Conservation (phyloP, 148 eudicot genomes). For the Vaccinium myrtillus region DNA sequence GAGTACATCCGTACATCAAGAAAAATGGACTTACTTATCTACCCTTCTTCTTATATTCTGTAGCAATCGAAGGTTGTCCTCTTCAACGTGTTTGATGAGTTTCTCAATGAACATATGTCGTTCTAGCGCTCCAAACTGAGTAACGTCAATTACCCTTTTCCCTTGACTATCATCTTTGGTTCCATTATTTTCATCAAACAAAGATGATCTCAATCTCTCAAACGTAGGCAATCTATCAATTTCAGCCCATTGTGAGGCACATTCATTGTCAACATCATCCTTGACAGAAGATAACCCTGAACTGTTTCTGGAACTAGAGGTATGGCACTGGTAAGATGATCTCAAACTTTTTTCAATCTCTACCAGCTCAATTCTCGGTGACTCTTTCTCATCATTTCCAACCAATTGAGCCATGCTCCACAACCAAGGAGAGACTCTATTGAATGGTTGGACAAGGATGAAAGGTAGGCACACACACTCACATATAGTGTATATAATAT, state of each 20-base stretch:
- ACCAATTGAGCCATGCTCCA: slow-evolving; percentile 38
- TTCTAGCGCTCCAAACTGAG: not conserved
- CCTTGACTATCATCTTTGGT: not conserved
- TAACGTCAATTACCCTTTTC: not conserved
- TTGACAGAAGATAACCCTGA: not conserved
- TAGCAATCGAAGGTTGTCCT: not conserved
- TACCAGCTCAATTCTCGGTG: slow-evolving; percentile 36
- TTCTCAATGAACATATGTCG: not conserved
- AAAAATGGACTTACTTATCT: not conserved
- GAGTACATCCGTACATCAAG: not conserved
- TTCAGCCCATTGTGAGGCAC: not conserved
- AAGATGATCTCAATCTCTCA: not conserved
- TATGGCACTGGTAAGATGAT: not conserved
- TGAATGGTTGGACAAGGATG: not conserved
- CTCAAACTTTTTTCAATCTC: slow-evolving; percentile 31
- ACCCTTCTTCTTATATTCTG: not conserved
- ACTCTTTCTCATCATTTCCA: slow-evolving; percentile 36
- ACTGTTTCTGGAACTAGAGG: not conserved
- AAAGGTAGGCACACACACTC: not conserved
- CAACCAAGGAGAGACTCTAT: not conserved
- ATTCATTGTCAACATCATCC: not conserved
- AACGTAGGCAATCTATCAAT: not conserved
- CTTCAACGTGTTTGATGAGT: not conserved
- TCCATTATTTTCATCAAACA: not conserved
- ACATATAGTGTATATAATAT: not conserved